phyloP scores from a whole-genome alignment of 23 red algal genomes.

The Agarophyton chilense region DNA sequence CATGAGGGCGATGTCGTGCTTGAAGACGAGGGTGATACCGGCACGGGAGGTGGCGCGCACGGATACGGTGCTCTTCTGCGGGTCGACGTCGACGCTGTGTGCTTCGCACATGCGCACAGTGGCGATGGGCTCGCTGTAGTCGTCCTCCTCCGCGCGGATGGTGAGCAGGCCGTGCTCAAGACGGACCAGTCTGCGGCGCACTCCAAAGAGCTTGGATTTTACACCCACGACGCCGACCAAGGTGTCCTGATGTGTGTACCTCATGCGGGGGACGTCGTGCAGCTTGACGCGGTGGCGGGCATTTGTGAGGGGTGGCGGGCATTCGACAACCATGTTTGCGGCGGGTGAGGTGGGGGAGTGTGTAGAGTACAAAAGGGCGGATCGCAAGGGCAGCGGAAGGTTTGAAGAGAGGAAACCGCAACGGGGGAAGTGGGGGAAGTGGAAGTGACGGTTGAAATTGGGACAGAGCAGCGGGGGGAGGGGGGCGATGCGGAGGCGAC shows the following conservation, averaged over 20 bases:
- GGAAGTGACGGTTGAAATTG: neutral
- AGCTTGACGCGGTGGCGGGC: neutral
- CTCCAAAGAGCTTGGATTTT: constrained; percentile 49
- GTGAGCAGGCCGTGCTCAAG: constrained; percentile 39
- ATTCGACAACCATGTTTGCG: neutral
- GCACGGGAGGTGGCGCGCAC: constrained; percentile 7
- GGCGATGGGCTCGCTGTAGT: constrained; percentile 41
- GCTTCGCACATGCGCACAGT: constrained; percentile 7
- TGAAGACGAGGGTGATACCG: constrained; percentile 43
- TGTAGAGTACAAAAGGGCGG: neutral
- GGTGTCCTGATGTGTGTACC: constrained; percentile 38
- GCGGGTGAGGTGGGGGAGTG: neutral
- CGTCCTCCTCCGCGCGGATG: constrained; percentile 52
- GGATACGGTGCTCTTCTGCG: neutral
- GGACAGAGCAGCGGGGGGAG: neutral
- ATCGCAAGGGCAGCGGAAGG: neutral
- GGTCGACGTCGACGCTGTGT: constrained; percentile 13
- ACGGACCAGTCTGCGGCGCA: constrained; percentile 46
- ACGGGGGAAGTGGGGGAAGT: neutral
- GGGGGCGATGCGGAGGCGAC: neutral
- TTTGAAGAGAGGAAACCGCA: neutral
- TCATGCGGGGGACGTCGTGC: neutral
- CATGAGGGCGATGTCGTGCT: constrained; percentile 36
- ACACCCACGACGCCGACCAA: constrained; percentile 19
- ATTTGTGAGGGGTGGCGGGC: neutral